A percentile compares a stretch with the other conserved stretches of the same genome.
phyloP scores from a whole-genome alignment of 1,284 basidiomycete species.

The Leccinum solheimii region DNA sequence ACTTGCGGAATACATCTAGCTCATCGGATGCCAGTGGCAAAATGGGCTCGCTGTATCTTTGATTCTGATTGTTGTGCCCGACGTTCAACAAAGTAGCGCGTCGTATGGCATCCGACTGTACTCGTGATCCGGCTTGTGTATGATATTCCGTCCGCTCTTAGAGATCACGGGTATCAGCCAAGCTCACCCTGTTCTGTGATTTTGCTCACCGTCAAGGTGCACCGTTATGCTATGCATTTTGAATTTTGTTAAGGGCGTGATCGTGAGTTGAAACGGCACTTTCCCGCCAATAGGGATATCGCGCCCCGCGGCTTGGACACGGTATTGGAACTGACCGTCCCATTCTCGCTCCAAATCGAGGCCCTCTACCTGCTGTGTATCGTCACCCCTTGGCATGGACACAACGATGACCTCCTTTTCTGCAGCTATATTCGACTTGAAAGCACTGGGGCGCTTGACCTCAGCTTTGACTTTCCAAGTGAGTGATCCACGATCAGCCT shows the following conservation, averaged over 20 bases:
- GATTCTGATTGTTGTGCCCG: conserved; percentile 39
- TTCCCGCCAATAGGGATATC: conserved; percentile 82
- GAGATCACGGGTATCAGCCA: conserved; percentile 3
- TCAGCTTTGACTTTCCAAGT: conserved; percentile 83
- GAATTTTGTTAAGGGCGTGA: conserved; percentile 86
- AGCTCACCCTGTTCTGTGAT: background rate
- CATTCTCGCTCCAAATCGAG: conserved; percentile 90
- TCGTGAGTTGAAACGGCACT: conserved; percentile 79
- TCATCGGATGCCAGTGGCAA: conserved; percentile 68
- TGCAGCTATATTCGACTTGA: conserved; percentile 74
- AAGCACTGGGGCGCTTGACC: conserved; percentile 82
- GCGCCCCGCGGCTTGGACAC: conserved; percentile 79
- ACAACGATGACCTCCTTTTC: conserved; percentile 78
- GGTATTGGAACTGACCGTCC: conserved; percentile 88
- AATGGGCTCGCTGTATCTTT: conserved; percentile 48
- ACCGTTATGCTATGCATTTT: conserved; percentile 80
- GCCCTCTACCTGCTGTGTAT: conserved; percentile 61
- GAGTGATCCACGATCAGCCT: conserved; percentile 79
- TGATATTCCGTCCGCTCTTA: conserved; percentile 82
- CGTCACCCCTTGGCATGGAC: conserved; percentile 64
- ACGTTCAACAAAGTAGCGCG: conserved; percentile 72
- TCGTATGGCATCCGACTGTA: conserved; percentile 72
- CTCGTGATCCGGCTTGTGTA: conserved; percentile 66
- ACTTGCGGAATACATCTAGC: conserved; percentile 52
- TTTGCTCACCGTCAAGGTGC: conserved; percentile 72